phyloP scores from a whole-genome alignment of 805 yeast species.

The Dipodascus albidus region DNA sequence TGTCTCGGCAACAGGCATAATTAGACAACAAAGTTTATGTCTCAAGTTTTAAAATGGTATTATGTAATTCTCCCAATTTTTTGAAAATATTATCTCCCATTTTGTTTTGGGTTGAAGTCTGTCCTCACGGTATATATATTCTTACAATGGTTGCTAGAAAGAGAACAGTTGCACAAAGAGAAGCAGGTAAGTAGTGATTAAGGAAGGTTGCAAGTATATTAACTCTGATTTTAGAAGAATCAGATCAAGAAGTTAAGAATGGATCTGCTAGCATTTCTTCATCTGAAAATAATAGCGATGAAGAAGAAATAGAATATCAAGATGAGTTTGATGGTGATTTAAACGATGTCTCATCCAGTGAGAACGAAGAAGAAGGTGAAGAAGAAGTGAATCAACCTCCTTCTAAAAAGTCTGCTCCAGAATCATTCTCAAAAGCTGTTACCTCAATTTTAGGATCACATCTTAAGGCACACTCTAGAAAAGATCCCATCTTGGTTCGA shows the following conservation, averaged over 20 bases:
- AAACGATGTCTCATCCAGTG: constrained; percentile 11
- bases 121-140: not conserved
- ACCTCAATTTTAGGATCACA: constrained; percentile 74
- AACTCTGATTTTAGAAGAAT: no score
- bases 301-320: constrained; percentile 13
- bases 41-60: not conserved
- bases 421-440: constrained; percentile 70
- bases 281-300: constrained; percentile 14
- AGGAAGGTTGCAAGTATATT: not conserved
- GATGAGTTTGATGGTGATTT: constrained; percentile 18
- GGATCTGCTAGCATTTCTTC: not conserved
- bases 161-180: not conserved
- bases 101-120: no score
- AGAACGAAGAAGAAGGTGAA: constrained; percentile 5
- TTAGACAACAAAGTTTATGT: no score
- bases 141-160: not conserved
- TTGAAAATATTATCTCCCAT: not conserved
- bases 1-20: not conserved
- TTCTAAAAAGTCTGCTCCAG: constrained; percentile 52
- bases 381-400: constrained; percentile 10
- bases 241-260: not conserved
- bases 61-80: not conserved
- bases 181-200: not conserved
- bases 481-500: constrained; percentile 85
- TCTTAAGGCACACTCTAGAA: constrained; percentile 78